phyloP scores from a whole-genome alignment of 306 rosid genomes.

The Albizia julibrissin region DNA sequence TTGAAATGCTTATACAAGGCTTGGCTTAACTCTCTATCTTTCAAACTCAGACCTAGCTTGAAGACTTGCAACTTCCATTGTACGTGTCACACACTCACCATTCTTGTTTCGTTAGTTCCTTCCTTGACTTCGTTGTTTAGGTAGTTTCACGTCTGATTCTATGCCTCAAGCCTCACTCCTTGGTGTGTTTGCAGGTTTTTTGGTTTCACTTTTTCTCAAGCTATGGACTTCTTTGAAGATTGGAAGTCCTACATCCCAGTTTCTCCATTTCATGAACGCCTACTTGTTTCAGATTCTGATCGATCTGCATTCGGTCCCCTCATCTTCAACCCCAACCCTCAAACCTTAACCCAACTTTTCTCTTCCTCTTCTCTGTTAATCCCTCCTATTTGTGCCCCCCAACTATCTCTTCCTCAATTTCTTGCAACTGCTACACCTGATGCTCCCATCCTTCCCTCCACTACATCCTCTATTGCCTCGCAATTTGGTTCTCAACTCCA shows the following conservation, averaged over 20 bases:
- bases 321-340: conserved; percentile 55
- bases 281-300: conserved; percentile 29
- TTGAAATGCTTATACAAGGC: too few relatives aligned
- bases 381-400: conserved; percentile 39
- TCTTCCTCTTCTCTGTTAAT: conserved; percentile 48
- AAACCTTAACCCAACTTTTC: conserved; percentile 34
- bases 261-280: conserved; percentile 36
- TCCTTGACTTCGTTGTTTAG: too few relatives aligned
- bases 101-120: too few relatives aligned
- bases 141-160: too few relatives aligned
- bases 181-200: neutral
- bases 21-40: too few relatives aligned
- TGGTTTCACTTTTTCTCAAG: neutral
- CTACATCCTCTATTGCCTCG: conserved; percentile 44
- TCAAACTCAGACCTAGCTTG: too few relatives aligned
- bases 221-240: conserved; percentile 46
- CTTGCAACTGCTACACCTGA: conserved; percentile 36
- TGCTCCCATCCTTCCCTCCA: conserved; percentile 31
- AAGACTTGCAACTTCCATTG: too few relatives aligned
- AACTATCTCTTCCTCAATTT: conserved; percentile 44
- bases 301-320: conserved; percentile 52
- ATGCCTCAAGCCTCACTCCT: neutral
- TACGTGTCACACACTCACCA: too few relatives aligned
- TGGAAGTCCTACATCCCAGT: conserved; percentile 67
- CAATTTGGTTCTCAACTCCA: conserved; percentile 24